A percentile compares a stretch with the other conserved stretches of the same genome.
These are phyloP conservation scores for Aspergillus sclerotiicarbonarius DNA, from an alignment of 495 filamentous ascomycete genomes.

Conservation along the genomic window DNA sequence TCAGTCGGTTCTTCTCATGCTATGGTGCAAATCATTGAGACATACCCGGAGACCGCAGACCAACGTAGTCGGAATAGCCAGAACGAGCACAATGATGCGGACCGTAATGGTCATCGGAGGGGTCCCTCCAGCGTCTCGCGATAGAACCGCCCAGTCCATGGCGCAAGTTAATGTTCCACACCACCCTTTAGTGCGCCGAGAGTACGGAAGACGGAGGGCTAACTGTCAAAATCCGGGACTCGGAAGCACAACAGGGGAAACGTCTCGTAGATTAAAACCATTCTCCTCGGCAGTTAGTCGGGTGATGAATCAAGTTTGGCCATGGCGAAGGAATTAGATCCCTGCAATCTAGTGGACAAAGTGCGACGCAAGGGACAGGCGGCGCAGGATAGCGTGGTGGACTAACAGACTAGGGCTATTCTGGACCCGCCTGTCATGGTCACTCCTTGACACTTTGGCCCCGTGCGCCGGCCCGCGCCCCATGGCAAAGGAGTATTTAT, in stretches of 20 bases:
- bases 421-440: neutral
- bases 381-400: neutral
- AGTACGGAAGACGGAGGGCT: too few relatives aligned
- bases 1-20: neutral
- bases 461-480: neutral
- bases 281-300: too few relatives aligned
- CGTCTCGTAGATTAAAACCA: too few relatives aligned
- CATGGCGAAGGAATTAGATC: too few relatives aligned
- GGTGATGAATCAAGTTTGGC: too few relatives aligned
- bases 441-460: neutral
- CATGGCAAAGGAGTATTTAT: too few relatives aligned
- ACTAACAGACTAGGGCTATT: neutral
- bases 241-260: too few relatives aligned
- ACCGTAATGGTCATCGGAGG: constrained; percentile 1
- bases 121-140: neutral
- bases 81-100: constrained; percentile 7
- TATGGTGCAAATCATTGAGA: neutral
- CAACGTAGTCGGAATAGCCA: constrained; percentile 5
- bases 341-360: too few relatives aligned
- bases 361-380: too few relatives aligned
- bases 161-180: neutral
- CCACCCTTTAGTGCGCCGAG: neutral
- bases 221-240: too few relatives aligned
- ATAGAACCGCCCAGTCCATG: neutral
- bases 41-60: constrained; percentile 9